Evolutionary conservation across 768 basidiomycete genomes (phyloP), one percentile per base, ranked within the genome.

Genomic region (Boletellus emodensis): DNA sequence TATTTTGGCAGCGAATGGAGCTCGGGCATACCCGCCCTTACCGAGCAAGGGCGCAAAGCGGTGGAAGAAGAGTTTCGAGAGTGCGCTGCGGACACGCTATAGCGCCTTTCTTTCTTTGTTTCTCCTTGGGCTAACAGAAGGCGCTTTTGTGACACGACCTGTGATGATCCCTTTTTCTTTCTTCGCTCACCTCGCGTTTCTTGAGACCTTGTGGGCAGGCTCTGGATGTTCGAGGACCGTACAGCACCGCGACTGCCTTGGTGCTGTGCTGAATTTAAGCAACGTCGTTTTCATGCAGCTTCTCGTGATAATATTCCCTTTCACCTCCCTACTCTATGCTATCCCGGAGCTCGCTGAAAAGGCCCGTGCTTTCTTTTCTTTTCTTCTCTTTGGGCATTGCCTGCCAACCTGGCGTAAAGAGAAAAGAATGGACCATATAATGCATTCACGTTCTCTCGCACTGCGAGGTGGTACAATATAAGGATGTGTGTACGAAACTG

Each of bases 1-100:
- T 92, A 85, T 69, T 95, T 97, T 60, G 85, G 86, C 61, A 72
- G 76, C 47, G 82, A 87, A 46, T 73, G 84, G 46, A 75, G 73
- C 32, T 75, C 76, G 11, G 94, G 94, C 12, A 75, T 79, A 49
- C 82, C 92, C 2, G 62, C 54, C 15, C 75, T 97, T 17, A 90
- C 89, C 0, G 74, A 70, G 1, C 85, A 77, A 38, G 94, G 94
- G 6, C 66, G 71, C 48, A 73, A 77, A 57, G 90, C 87, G 2
- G 70, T 96, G 13, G 79, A 90, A 64, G 85, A 87, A 53, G 90
- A 94, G 62, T 60, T 88, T 8, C 48, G 32, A 18, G 66, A 67
- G 40, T 43, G 46, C 12, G 6, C 34, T 32, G 35, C 40, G 3
- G 65, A 57, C 18, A 40, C 52, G 40, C 40, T 30, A 49, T 58